Percentiles rank a stretch among this genome's conserved stretches.
Conservation (phyloP, 305 asterid genomes). For the Solanum hybrid region DNA sequence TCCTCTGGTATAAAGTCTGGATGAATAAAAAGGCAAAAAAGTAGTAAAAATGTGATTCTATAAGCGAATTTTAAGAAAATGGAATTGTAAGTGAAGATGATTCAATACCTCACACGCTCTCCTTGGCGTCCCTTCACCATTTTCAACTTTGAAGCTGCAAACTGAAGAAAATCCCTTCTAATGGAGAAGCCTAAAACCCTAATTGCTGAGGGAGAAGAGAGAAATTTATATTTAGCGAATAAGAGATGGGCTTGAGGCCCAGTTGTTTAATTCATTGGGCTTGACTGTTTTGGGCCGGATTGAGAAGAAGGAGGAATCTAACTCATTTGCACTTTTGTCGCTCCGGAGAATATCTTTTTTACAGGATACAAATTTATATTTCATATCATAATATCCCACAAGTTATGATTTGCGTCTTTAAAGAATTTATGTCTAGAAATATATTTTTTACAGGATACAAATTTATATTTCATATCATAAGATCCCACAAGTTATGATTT, state of each 20-base stretch:
- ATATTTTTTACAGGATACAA: not conserved
- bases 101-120: conserved; percentile 31
- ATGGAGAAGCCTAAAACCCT: not conserved
- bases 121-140: conserved; percentile 67
- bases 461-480: not conserved
- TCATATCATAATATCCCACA: not conserved
- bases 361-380: not conserved
- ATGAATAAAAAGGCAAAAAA: not conserved
- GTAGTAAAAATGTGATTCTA: not conserved
- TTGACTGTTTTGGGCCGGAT: not conserved
- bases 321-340: not conserved
- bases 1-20: conserved; percentile 45
- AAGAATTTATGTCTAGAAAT: not conserved
- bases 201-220: not conserved
- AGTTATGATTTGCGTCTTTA: not conserved
- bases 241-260: not conserved
- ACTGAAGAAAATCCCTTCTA: not conserved
- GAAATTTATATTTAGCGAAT: not conserved
- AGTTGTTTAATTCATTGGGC: not conserved
- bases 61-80: not conserved
- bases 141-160: not conserved
- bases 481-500: not conserved
- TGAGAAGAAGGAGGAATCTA: not conserved
- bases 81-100: not conserved
- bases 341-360: not conserved